Conservation (phyloP, 148 eudicot genomes). For the Limonium bicolor region DNA sequence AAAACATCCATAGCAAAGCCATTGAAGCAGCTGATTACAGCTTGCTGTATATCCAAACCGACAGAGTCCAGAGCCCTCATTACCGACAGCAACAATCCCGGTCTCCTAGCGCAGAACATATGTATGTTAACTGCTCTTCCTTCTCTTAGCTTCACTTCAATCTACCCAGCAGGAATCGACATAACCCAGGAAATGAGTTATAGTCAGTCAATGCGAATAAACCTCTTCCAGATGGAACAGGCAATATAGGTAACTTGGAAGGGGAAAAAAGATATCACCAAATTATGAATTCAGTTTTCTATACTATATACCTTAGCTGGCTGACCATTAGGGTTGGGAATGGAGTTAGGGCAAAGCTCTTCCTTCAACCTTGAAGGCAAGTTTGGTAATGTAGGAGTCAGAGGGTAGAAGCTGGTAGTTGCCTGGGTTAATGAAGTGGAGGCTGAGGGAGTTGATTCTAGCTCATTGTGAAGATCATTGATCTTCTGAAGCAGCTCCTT, state of each 20-base stretch:
- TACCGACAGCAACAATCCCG: conserved; percentile 69
- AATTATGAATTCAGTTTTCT: no score
- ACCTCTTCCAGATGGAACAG: no score
- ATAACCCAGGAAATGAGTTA: neutral
- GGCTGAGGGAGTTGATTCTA: conserved; percentile 52
- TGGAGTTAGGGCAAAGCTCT: conserved; percentile 60
- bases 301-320: conserved; percentile 52
- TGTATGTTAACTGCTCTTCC: conserved; percentile 82
- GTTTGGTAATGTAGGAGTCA: conserved; percentile 65
- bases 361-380: conserved; percentile 62
- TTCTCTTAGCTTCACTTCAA: conserved; percentile 84
- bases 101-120: conserved; percentile 78
- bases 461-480: conserved; percentile 69
- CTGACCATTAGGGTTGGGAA: conserved; percentile 71
- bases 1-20: conserved; percentile 89
- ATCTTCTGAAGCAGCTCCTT: conserved; percentile 74
- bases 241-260: neutral
- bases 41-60: conserved; percentile 86
- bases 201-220: neutral
- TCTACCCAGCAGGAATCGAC: conserved; percentile 17
- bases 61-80: conserved; percentile 69
- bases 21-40: conserved; percentile 89
- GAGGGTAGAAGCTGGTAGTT: conserved; percentile 42
- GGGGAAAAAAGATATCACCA: neutral
- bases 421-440: conserved; percentile 42